Evolutionary conservation across 2,329 filamentous ascomycete genomes (phyloP).

Genomic region (Fusarium sp.): DNA sequence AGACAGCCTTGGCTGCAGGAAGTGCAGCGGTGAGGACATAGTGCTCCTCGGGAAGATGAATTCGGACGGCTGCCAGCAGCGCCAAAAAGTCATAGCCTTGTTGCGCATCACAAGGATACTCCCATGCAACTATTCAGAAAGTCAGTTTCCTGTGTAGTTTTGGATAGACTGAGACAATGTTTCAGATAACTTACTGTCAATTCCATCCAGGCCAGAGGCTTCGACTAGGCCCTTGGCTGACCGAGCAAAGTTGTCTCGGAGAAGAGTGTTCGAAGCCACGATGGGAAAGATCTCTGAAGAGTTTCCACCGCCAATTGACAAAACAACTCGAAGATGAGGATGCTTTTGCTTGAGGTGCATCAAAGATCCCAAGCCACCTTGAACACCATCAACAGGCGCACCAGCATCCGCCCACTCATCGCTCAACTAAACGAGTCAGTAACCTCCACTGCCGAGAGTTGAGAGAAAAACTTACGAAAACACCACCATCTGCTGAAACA

Average conservation of each 20-base stretch:
- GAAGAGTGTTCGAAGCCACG: slow-evolving; percentile 70
- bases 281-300: slow-evolving; percentile 74
- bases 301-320: slow-evolving; percentile 78
- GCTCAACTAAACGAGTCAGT: slow-evolving; percentile 68
- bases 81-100: slow-evolving; percentile 78
- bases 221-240: slow-evolving; percentile 75
- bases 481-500: slow-evolving; percentile 75
- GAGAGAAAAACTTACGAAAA: slow-evolving; percentile 71
- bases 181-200: slow-evolving; percentile 70
- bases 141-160: slow-evolving; percentile 19
- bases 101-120: slow-evolving; percentile 73
- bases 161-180: not conserved
- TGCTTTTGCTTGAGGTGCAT: slow-evolving; percentile 78
- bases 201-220: slow-evolving; percentile 68
- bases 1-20: slow-evolving; percentile 72
- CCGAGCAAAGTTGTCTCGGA: slow-evolving; percentile 76
- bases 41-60: slow-evolving; percentile 73
- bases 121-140: slow-evolving; percentile 75
- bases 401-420: slow-evolving; percentile 82
- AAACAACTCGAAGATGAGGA: slow-evolving; percentile 76
- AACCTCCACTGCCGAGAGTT: slow-evolving; percentile 15
- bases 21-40: slow-evolving; percentile 79
- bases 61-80: slow-evolving; percentile 73
- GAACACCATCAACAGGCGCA: slow-evolving; percentile 76
- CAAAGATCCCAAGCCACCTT: slow-evolving; percentile 78